phyloP scores from a whole-genome alignment of 164 flowering plant species.

The Vitis vinifera region ASM3070453v1 NC_081817.1:23756001-23756500 shows the following conservation, averaged over 20 bases:
- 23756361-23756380: conserved; percentile 99
- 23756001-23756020: conserved; percentile 99
- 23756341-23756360: conserved; percentile 99
- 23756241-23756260: no score
- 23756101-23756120: no score
- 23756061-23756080: conserved; percentile 65
- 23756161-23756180: no score
- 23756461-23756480: neutral
- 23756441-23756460: neutral
- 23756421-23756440: no score
- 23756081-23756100: no score
- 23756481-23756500: conserved; percentile 8
- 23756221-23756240: no score
- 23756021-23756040: conserved; percentile 99
- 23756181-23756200: no score
- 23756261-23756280: no score
- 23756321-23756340: conserved; percentile 96
- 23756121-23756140: neutral
- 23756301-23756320: neutral
- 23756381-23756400: conserved; percentile 99
- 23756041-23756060: conserved; percentile 99
- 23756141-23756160: no score
- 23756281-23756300: neutral
- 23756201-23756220: no score
- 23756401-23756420: conserved; percentile 76